Base-by-base conservation (phyloP, 1,284 basidiomycete species). In the Ceratobasidium sp. region DNA sequence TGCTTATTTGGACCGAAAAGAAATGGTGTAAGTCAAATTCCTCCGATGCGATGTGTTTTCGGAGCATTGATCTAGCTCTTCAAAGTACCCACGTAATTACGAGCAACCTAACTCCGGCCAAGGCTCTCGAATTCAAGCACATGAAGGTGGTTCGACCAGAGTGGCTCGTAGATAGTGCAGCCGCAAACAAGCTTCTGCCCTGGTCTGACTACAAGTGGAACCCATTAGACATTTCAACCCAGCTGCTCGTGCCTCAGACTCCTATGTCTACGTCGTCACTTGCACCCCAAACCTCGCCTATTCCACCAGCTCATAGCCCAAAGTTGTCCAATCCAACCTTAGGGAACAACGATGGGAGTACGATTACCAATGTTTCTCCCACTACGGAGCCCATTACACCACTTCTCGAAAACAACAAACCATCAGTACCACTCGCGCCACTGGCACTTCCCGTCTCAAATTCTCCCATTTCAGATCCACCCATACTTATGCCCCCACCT, bases 131-230 rank as follows among this genome's bases (percentile, higher is more conserved):
- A 81, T 98, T 97, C 84, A 90, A 93, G 82, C 85, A 92, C 70
- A 94, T 97, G 91, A 97, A 95, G 82, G 92, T 98, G 13, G 96
- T 94, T 42, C 87, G 87, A 48, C 96, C 96, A 0, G 92, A 92
- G 78, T 99, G 97, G 96, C 88, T 99, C 9, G 86, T 93, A 12
- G 90, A 96, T 42, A 96, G 94, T 80, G 90, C 89, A 40, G 86
- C 90, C 77, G 88, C 88, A 9, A 91, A 91, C 0, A 84, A 85
- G 10, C 86, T 97, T n/a, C 88, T 96, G 1, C 90, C 93, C 3
- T 97, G 96, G 96, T 86, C 87, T 64, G 86, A 91, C 76, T 95
- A 88, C 81, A 86, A 89, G 3, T 93, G 91, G 82, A 83, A 56
- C 61, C 50, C n/a, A 59, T 15, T 42, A 13, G 59, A 64, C 38